Evolutionary conservation across 345 rosid species (phyloP), one percentile per base, ranked within the genome.

Genomic region (Linum tenue): DNA sequence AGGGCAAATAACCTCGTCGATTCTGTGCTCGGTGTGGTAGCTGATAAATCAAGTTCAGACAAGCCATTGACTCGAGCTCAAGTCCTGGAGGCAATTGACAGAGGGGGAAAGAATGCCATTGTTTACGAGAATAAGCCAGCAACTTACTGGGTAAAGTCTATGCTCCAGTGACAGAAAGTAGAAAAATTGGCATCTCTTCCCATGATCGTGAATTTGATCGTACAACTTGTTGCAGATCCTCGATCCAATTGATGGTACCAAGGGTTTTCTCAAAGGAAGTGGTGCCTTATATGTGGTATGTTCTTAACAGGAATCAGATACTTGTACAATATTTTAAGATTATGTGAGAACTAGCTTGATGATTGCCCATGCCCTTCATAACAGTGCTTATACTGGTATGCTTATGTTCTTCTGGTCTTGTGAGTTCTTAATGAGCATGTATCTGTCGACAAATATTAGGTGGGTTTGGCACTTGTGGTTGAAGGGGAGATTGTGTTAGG

Each of bases 201-300:
- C 14, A 68, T 37, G 3, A 56, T 67, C 11, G 39, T 65, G 41
- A 50, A 39, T 31, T 69, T 8, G 31, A 38, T 17, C 35, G 5
- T 65, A 60, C 67, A 9, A 53, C 63, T 75, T 5, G 66, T 37
- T 80, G 80, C 83, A 92, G 98, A 66, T 89, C 61, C 76, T 92
- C 77, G 92, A 92, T 79, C 96, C 96, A 62, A 84, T 89, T 66
- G 98, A 92, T 79, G 98, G 96, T 62, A 89, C 92, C 59, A 77
- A 69, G 59, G 98, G 96, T 63, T 89, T 92, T 76, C 78, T 89
- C 15, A 84, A 69, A 78, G 95, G 92, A 79, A 76, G 72, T n/a
- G 81, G 80, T 43, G 90, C 92, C 69, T 70, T 86, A 58, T 92
- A 89, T 66, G 96, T 92, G 91, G 98, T 92, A 81, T 66, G 79